Conservation (phyloP, 2,329 filamentous ascomycete genomes). For the Penicillium psychrosexuale region DNA sequence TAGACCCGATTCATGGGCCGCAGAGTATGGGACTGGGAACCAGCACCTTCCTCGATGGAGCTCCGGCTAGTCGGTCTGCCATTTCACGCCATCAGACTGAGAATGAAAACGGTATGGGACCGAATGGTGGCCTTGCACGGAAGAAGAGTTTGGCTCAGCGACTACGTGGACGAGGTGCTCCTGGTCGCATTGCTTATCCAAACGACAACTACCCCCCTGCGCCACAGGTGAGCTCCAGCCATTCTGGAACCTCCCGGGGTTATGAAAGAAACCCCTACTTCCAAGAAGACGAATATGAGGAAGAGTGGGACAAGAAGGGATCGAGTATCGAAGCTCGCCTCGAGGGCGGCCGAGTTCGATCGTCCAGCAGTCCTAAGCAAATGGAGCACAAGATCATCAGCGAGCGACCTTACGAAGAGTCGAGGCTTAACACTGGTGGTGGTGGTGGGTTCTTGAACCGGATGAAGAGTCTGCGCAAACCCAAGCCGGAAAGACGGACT, state of each 20-base stretch:
- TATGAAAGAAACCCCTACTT: constrained; percentile 75
- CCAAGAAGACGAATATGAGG: constrained; percentile 73
- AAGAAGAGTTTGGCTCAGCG: constrained; percentile 96
- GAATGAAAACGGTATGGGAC: constrained; percentile 49
- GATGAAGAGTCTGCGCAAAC: constrained; percentile 73
- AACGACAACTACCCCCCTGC: constrained; percentile 41
- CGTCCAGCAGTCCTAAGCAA: constrained; percentile 60
- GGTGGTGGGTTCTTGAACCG: constrained; percentile 69
- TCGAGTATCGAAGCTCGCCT: constrained; percentile 51
- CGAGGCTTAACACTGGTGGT: constrained; percentile 45
- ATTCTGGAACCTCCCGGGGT: constrained; percentile 32
- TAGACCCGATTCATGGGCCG: constrained; percentile 76
- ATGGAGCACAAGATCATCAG: constrained; percentile 65
- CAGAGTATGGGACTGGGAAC: constrained; percentile 83
- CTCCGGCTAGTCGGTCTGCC: constrained; percentile 76
- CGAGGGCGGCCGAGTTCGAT: constrained; percentile 39
- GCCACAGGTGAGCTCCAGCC: constrained; percentile 27
- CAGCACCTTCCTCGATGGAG: constrained; percentile 91
- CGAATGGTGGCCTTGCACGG: constrained; percentile 64
- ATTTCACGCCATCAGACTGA: constrained; percentile 74
- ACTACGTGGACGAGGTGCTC: constrained; percentile 66
- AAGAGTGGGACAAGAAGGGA: constrained; percentile 63
- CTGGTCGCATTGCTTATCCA: constrained; percentile 58
- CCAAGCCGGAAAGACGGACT: constrained; percentile 40
- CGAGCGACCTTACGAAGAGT: constrained; percentile 47